These are phyloP conservation scores for Juncus effusus DNA, from an alignment of 176 grass and related monocot species.

Conservation along the genomic window DNA sequence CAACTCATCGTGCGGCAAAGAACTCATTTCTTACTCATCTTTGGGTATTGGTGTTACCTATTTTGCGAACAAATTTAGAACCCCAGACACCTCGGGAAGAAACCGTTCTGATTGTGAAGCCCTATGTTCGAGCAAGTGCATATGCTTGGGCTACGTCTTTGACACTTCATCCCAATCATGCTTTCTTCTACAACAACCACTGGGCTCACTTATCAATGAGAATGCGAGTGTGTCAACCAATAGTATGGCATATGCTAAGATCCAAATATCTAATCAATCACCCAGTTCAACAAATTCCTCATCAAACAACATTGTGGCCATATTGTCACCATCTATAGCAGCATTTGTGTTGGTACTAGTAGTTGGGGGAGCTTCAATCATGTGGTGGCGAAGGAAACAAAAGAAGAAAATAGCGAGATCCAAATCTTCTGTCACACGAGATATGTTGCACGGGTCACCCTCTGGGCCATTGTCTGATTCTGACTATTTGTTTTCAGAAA, in stretches of 20 bases:
- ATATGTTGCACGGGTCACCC: slow-evolving; percentile 7
- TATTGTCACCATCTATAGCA: not conserved
- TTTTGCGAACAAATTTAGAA: slow-evolving; percentile 56
- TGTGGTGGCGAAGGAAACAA: not conserved
- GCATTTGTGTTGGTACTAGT: not conserved
- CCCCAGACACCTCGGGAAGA: slow-evolving; percentile 23
- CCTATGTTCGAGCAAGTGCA: slow-evolving; percentile 56
- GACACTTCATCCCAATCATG: slow-evolving; percentile 18
- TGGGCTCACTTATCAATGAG: not conserved
- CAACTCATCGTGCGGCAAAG: not conserved
- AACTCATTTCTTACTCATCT: slow-evolving; percentile 23
- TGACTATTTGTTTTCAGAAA: slow-evolving; percentile 10
- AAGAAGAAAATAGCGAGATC: not conserved
- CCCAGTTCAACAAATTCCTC: not conserved
- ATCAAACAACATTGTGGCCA: slow-evolving; percentile 17
- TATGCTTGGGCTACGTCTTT: slow-evolving; percentile 46
- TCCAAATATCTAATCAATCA: slow-evolving; percentile 14
- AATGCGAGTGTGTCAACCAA: slow-evolving; percentile 23
- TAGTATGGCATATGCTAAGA: slow-evolving; percentile 29
- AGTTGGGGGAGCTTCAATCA: slow-evolving; percentile 15
- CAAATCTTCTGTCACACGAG: slow-evolving; percentile 10
- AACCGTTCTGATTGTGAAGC: slow-evolving; percentile 39
- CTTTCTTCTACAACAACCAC: slow-evolving; percentile 33
- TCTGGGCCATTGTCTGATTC: slow-evolving; percentile 7
- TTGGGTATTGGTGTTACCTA: slow-evolving; percentile 35